Base-by-base conservation (phyloP, 2,329 filamentous ascomycete species). In the Alternaria ventricosa region DNA sequence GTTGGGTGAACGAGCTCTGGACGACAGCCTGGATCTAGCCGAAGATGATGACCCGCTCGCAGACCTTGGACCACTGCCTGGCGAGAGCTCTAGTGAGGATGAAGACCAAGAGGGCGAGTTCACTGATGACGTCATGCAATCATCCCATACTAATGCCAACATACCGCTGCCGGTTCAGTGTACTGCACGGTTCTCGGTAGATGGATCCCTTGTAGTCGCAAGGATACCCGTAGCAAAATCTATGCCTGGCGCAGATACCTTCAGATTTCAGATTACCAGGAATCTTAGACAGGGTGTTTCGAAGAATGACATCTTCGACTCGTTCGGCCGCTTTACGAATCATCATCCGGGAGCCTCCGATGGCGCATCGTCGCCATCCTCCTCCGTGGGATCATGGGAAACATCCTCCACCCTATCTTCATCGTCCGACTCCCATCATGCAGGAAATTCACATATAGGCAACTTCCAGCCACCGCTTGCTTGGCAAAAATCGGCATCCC, bases 51-150 rank as follows among this genome's bases (percentile, higher is more conserved):
- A 92, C 8, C 88, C 59, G 87, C 55, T 67, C 57, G 79, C 80
- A 60, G 71, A 73, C 33, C 44, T 72, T 27, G 41, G 82, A 80
- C 66, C 68, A 20, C 36, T 74, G 28, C 69, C 67, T 8, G 75
- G 92, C 61, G 93, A 96, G 68, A 95, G 92, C 69, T 97, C 93
- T 4, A 96, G 92, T 71, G 91, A 93, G 66, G 91, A 93, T 64
- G 92, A 94, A 68, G 92, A 94, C 51, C 81, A 80, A 61, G 91
- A 93, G 33, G 74, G 75, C 46, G 75, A 76, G 49, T 75, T 73
- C 22, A 78, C 75, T 27, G 82, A 85, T 61, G 85, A 86, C 60
- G 78, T 85, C 20, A 82, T 88, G 65, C 83, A 84, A 50, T 82
- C 83, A 10, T 81, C 85, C 25, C 87, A 87, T 85, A 78, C 88